Base-by-base conservation (phyloP, 83 land plant genomes). In the Thuja plicata region DNA sequence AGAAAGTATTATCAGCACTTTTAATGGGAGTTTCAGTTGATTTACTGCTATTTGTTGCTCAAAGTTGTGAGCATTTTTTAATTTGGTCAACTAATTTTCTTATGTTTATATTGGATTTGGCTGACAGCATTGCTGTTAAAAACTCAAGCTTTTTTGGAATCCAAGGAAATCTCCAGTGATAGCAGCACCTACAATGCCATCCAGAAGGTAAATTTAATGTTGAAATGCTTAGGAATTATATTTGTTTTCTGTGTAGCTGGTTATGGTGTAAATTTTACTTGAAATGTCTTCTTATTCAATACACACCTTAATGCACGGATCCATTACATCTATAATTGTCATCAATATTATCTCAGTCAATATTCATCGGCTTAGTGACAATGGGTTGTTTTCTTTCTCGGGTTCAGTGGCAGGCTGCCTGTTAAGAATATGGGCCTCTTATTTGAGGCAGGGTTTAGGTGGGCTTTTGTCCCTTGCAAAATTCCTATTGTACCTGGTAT, bases 161-260 rank as follows among this genome's bases (percentile, higher is more conserved):
- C 85, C 85, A 83, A n/a, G 19, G 34, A 43, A 83, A 45, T 11
- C 52, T 27, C 55, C 35, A 13, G 85, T 2, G 5, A 45, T 8
- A n/a, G 43, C 8, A 4, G 52, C 35, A 46, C 34, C 85, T 83
- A 83, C 34, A 30, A n/a, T 43, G 85, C 43, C 12, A 54, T 83
- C 30, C 85, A 24, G 34, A 83, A 83, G 85, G 85, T 83, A 83
- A n/a, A 30, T n/a, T 83, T 4, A 46, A n/a, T 83, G 19, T 43
- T 46, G 85, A 27, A n/a, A 83, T 81, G 84, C 45, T 41, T 81
- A 34, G 50, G 52, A 3, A 11, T 32, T 76, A 35, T 76, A 34
- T 35, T 32, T 76, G 6, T 34, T 9, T 76, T 54, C 57, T 54
- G 57, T 54, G 57, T 16, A 2, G 17, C 57, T 16, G 57, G 57